Evolutionary conservation across 805 yeast genomes (phyloP).

Genomic region (Metschnikowia dekortorum): DNA sequence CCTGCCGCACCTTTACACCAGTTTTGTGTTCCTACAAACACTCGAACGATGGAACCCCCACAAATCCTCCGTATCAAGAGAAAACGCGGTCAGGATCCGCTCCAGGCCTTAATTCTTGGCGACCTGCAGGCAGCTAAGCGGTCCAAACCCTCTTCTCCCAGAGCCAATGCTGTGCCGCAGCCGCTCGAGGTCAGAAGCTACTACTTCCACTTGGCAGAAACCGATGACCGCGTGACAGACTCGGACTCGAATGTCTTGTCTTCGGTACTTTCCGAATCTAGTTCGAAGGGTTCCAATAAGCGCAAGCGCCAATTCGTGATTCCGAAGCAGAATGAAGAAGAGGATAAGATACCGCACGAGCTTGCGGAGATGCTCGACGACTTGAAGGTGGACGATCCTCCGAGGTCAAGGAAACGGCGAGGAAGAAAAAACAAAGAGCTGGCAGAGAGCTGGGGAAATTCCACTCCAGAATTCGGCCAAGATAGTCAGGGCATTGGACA

Average conservation of each 20-base stretch:
- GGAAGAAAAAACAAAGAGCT: not conserved
- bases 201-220: conserved; percentile 33
- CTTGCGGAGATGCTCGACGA: conserved; percentile 71
- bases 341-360: conserved; percentile 50
- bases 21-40: not conserved
- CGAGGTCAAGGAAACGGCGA: conserved; percentile 10
- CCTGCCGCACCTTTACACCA: not conserved
- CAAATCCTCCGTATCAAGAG: conserved; percentile 79
- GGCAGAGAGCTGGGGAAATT: not conserved
- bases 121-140: conserved; percentile 35
- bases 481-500: too few species aligned
- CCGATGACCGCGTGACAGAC: conserved; percentile 24
- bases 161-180: conserved; percentile 18
- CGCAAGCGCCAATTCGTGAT: conserved; percentile 31
- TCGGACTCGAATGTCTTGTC: conserved; percentile 20
- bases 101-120: conserved; percentile 67
- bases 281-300: not conserved
- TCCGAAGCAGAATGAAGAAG: conserved; percentile 29
- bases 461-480: too few species aligned
- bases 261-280: conserved; percentile 25
- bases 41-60: conserved; percentile 37
- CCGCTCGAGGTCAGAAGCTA: conserved; percentile 14
- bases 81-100: conserved; percentile 80
- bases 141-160: conserved; percentile 36
- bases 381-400: conserved; percentile 36